Percentiles rank a stretch among this genome's conserved stretches.
phyloP scores from a whole-genome alignment of 208 protist genomes.

The Trypanosoma scelopori region DNA sequence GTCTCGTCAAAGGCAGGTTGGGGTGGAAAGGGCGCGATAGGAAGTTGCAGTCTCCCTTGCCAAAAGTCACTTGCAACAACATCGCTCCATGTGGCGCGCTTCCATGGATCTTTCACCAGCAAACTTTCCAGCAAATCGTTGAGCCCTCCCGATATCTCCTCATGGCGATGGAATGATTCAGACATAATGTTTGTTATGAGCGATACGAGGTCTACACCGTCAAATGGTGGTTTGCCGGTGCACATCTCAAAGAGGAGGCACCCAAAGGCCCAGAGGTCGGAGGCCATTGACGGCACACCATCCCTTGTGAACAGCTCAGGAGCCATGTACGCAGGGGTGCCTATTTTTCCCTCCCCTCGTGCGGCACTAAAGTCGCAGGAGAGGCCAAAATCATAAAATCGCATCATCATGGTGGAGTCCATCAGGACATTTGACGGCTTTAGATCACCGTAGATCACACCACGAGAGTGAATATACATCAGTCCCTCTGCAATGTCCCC shows the following conservation, averaged over 20 bases:
- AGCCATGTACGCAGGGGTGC: constrained; percentile 93
- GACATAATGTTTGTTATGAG: constrained; percentile 92
- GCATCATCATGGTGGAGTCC: constrained; percentile 87
- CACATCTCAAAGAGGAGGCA: constrained; percentile 93
- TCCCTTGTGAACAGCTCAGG: constrained; percentile 89
- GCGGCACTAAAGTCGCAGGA: constrained; percentile 52
- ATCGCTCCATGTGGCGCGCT: constrained; percentile 77
- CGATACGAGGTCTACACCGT: constrained; percentile 84
- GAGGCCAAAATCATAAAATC: constrained; percentile 92
- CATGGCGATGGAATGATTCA: constrained; percentile 30
- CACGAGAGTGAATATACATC: constrained; percentile 89
- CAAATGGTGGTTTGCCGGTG: constrained; percentile 92
- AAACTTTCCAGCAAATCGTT: constrained; percentile 65
- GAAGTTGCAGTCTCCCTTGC: constrained; percentile 47
- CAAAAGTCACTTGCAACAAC: constrained; percentile 80
- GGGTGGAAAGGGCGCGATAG: constrained; percentile 33
- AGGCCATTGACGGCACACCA: constrained; percentile 79
- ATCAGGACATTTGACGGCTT: constrained; percentile 94
- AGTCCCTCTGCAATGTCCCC: constrained; percentile 87
- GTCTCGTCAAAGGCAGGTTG: constrained; percentile 63
- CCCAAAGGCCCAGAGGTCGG: constrained; percentile 94
- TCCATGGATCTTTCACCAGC: constrained; percentile 81
- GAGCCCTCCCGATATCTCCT: constrained; percentile 49
- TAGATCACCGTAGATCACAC: constrained; percentile 90
- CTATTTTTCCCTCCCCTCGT: constrained; percentile 34